Evolutionary conservation across 352 stramenopile species (phyloP), one percentile per base, ranked within the genome.

Genomic region (Plasmopara muralis): DNA sequence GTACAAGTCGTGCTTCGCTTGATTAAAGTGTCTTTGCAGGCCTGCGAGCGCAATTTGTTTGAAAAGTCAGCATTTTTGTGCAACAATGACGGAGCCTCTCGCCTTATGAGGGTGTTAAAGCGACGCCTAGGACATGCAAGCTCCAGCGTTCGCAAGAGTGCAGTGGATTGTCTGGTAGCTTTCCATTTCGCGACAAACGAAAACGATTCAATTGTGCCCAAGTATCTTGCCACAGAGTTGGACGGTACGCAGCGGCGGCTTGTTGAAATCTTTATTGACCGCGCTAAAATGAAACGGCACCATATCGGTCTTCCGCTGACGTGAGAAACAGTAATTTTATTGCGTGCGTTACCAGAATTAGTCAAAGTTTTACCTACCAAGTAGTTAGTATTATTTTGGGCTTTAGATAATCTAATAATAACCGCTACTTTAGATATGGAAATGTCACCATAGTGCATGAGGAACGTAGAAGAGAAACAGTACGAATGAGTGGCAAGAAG

Each of bases 231-330:
- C 8, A 40, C 65, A 7, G 63, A 79, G n/a, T 50, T 85, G 14
- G 72, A 85, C 49, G 60, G 63, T 29, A 84, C 67, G 7, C 78
- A 73, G 37, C 61, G 63, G 44, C 75, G 71, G 45, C 50, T 91
- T 10, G 66, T 91, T 9, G 66, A 86, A 29, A 89, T 91, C 58
- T 91, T 84, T 64, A 83, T 91, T 29, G 65, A 87, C 44, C 80
- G 77, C 35, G 68, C 64, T n/a, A 77, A 70, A 44, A 64, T 72
- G 44, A 56, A 82, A 41, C 68, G 66, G 9, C 59, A 58, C 31
- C 66, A 64, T 47, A 55, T 63, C 9, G 43, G 18, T 33, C 33
- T 53, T 46, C 47, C 33, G 10, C 31, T 35, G 20, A 25, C 20
- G 31, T 35, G 10, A 35, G 31, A 35, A 35, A 35, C 31, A 35